These are phyloP conservation scores for Lablab purpureus DNA, from an alignment of 306 rosid genomes.

Conservation along the genomic window DNA sequence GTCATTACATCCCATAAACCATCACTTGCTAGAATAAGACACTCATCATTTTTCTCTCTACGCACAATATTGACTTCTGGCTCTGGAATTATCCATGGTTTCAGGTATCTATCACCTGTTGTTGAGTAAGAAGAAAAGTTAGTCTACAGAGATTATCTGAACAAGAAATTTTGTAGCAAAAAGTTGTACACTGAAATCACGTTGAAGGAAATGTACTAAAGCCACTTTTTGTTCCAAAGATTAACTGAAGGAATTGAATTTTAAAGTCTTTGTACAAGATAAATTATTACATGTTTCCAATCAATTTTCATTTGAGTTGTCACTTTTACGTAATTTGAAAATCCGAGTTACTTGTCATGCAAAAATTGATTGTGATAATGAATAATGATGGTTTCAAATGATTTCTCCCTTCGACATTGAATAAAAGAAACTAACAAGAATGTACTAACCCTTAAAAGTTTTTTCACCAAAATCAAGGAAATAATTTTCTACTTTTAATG, in stretches of 20 bases:
- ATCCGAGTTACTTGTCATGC: background rate
- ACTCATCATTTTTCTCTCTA: slow-evolving; percentile 72
- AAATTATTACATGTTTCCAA: background rate
- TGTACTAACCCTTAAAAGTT: background rate
- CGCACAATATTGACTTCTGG: slow-evolving; percentile 68
- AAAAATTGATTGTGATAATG: background rate
- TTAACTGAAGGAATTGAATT: background rate
- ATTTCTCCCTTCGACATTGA: background rate
- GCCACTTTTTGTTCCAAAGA: background rate
- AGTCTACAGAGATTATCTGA: background rate
- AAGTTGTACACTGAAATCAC: background rate
- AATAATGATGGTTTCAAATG: background rate
- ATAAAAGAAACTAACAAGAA: background rate
- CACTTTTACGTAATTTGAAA: background rate
- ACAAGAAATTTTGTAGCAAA: background rate
- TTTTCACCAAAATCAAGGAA: too few species aligned
- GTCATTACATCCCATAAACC: slow-evolving; percentile 91
- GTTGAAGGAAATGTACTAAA: background rate
- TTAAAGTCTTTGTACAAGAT: background rate
- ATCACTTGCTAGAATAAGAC: slow-evolving; percentile 80
- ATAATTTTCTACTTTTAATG: too few species aligned
- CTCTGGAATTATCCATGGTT: slow-evolving; percentile 83
- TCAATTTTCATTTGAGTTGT: background rate
- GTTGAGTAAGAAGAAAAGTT: slow-evolving; percentile 35
- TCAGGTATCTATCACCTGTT: slow-evolving; percentile 83